Evolutionary conservation across 768 basidiomycete species (phyloP).

Genomic region (Cyclocybe cylindracea): DNA sequence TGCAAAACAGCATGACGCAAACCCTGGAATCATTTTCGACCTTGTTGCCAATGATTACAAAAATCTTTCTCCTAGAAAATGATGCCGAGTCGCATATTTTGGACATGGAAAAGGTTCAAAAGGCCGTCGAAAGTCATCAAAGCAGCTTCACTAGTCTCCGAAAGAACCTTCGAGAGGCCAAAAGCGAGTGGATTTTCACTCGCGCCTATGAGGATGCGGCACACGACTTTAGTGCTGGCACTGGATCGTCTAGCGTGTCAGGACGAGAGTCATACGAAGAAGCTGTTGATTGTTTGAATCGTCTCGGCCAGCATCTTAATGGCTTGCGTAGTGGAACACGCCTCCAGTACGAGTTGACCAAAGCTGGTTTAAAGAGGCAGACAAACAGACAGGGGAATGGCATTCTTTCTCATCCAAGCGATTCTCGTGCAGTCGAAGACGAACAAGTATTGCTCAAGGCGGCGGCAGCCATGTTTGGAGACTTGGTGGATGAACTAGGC

Average conservation of each 20-base stretch:
- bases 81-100: constrained; percentile 49
- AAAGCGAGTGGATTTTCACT: constrained; percentile 70
- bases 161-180: constrained; percentile 83
- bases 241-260: constrained; percentile 21
- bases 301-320: constrained; percentile 92
- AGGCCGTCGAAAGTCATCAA: constrained; percentile 84
- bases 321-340: constrained; percentile 84
- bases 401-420: constrained; percentile 10
- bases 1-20: constrained; percentile 84
- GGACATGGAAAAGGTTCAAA: constrained; percentile 65
- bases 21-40: constrained; percentile 89
- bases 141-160: constrained; percentile 88
- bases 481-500: constrained; percentile 77
- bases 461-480: constrained; percentile 75
- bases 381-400: constrained; percentile 19
- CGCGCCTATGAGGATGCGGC: constrained; percentile 26
- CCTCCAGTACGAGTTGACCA: constrained; percentile 81
- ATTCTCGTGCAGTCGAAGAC: constrained; percentile 20
- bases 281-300: constrained; percentile 81
- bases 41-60: constrained; percentile 77
- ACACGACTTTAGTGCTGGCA: constrained; percentile 20
- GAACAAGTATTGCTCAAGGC: constrained; percentile 52
- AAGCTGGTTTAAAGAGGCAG: constrained; percentile 44
- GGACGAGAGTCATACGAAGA: constrained; percentile 74
- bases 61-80: constrained; percentile 83